Base-by-base conservation (phyloP, 1,284 basidiomycete species). In the Sanghuangporus sanghuang region DNA sequence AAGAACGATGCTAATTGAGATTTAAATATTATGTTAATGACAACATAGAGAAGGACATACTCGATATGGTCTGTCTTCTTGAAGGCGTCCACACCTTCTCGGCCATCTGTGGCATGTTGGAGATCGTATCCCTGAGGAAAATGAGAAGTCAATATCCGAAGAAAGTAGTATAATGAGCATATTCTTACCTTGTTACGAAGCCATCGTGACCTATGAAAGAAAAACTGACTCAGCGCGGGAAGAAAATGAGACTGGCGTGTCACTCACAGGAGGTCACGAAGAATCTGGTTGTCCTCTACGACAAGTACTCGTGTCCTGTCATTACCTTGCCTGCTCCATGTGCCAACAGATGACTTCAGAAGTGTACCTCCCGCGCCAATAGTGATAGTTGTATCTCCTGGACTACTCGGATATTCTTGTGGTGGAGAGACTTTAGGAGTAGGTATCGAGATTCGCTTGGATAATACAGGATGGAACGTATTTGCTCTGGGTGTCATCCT, bases 271-370 rank as follows among this genome's bases (percentile, higher is more conserved):
- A 92, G 75, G 71, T 81, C 85, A 60, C 90, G 83, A 59, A 92
- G 78, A 61, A 92, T 89, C 62, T 75, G 83, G 71, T 95, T 94
- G 70, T 95, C 92, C 74, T 94, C 93, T 1, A 94, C 90, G 1
- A 95, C 86, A 60, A 95, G 76, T 8, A 94, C 85, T 55, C 85
- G 81, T 61, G 87, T 79, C 56, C 56, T 27, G 39, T 16, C 8
- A 7, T 74, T 74, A 1, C 73, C 74, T 61, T 76, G 32, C 72
- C 71, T 16, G 71, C 71, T 32, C 79, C 81, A 67, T 52, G 82
- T 70, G 35, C 82, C 78, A n/a, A 86, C 70, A 0, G 87, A 85
- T 3, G 85, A 80, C 72, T 81, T 85, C 52, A 90, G 72, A 38
- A 90, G 71, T 2, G 82, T 85, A 8, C 87, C 89, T 6, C 81